Evolutionary conservation across 179 eudicot species (phyloP), one percentile per base, ranked within the genome.

Genomic region (Amaranthus tricolor): DNA sequence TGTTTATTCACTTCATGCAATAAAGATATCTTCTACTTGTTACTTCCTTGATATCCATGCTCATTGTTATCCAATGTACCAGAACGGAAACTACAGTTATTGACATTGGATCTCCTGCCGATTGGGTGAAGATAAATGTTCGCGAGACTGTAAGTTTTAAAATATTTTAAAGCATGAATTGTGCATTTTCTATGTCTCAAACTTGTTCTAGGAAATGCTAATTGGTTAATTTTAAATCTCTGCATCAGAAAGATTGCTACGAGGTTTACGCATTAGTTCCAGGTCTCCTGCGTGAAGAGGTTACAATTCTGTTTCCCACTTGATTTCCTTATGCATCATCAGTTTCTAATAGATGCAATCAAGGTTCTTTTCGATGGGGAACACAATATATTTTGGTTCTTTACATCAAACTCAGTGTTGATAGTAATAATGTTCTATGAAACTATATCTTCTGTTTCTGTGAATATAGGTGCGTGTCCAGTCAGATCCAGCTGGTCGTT

Each of bases 221-320:
- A 60, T 72, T 20, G 53, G 57, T 65, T 69, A n/a, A 11, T 63
- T 72, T 59, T 51, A 1, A 20, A 7, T 49, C 6, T 82, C 57
- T 87, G 68, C 70, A 55, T 74, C 84, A 92, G 97, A 89, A 91
- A 81, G 97, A 92, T 76, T 89, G 96, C 84, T 92, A 84, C 74
- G 97, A 92, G 82, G 96, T 92, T 63, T 92, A 92, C 88, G 97
- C 96, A 62, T 84, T 92, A 66, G 94, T 92, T 78, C 97, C 97
- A 66, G 97, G 97, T 71, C 96, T 92, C 67, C 83, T 90, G 74
- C 96, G 96, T 10, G 97, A 92, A 84, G 97, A 92, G 97, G 97
- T 89, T 53, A 47, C 11, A n/a, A 51, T 2, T 21, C 52, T 70
- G 58, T 70, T 60, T 63, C 6, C 55, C 16, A 57, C 9, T 0